Percentiles rank a stretch among this genome's conserved stretches.
Evolutionary conservation across 2,329 filamentous ascomycete genomes (phyloP).

Genomic region (Colletotrichum costaricense): DNA sequence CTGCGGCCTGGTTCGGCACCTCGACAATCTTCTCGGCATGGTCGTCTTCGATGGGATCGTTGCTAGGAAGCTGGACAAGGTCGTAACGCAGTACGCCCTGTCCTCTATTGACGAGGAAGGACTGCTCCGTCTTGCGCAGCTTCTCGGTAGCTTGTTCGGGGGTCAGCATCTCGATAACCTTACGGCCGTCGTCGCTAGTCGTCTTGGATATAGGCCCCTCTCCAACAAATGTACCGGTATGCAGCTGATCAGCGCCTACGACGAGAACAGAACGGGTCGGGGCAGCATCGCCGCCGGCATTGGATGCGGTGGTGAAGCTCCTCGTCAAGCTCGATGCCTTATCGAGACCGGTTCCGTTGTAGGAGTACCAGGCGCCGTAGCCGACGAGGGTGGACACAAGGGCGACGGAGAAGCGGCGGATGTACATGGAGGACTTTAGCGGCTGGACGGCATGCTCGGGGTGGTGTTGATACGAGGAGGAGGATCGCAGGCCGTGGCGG

Average conservation of each 20-base stretch:
- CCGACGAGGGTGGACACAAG: conserved; percentile 78
- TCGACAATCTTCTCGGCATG: conserved; percentile 98
- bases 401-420: conserved; percentile 74
- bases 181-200: conserved; percentile 84
- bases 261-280: conserved; percentile 79
- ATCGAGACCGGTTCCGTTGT: conserved; percentile 59
- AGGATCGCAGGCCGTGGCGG: conserved; percentile 37
- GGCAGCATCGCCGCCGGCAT: conserved; percentile 49
- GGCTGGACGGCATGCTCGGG: conserved; percentile 55
- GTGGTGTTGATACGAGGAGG: conserved; percentile 38
- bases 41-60: conserved; percentile 98
- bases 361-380: conserved; percentile 82
- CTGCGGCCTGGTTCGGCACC: conserved; percentile 70
- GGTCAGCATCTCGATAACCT: conserved; percentile 95
- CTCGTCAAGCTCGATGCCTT: conserved; percentile 50
- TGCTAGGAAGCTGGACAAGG: conserved; percentile 92
- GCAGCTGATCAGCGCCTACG: conserved; percentile 90
- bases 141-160: conserved; percentile 94
- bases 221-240: conserved; percentile 86
- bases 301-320: conserved; percentile 53
- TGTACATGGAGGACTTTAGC: conserved; percentile 79
- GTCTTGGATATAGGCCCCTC: conserved; percentile 90
- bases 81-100: conserved; percentile 95
- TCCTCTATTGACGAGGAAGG: conserved; percentile 88
- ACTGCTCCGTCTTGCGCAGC: conserved; percentile 89